phyloP scores from a whole-genome alignment of 129 eudicot species.

The Lactuca saligna region DNA sequence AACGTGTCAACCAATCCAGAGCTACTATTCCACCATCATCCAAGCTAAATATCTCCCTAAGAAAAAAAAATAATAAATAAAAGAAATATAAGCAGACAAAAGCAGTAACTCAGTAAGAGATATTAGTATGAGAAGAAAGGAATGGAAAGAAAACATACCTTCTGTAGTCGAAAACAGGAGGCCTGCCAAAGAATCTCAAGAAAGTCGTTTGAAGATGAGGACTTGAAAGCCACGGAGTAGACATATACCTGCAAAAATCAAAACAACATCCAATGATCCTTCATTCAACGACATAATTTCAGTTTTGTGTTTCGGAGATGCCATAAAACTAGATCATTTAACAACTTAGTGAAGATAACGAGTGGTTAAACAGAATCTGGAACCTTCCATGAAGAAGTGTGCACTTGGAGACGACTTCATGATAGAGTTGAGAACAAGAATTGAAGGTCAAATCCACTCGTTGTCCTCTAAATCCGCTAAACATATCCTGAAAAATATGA shows the following conservation, averaged over 20 bases:
- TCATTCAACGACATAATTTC: too few relatives aligned
- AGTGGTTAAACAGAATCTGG: neutral
- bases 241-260: constrained; percentile 55
- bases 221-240: constrained; percentile 94
- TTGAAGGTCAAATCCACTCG: constrained; percentile 52
- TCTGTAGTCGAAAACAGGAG: constrained; percentile 59
- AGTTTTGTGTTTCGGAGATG: too few relatives aligned
- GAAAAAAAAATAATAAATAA: neutral
- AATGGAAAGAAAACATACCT: constrained; percentile 38
- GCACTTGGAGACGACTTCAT: constrained; percentile 80
- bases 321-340: neutral
- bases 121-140: neutral
- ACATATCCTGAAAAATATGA: constrained; percentile 62
- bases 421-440: constrained; percentile 64
- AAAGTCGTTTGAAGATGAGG: constrained; percentile 91
- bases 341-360: neutral
- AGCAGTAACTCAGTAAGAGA: neutral
- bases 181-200: constrained; percentile 61
- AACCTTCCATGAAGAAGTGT: constrained; percentile 84
- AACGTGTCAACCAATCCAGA: constrained; percentile 67
- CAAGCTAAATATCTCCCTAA: constrained; percentile 64
- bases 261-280: too few relatives aligned
- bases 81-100: neutral
- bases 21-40: constrained; percentile 96
- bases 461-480: constrained; percentile 81